Percentiles rank a stretch among this genome's conserved stretches.
These are phyloP conservation scores for Rasamsonia emersonii DNA, from an alignment of 2,329 filamentous ascomycete species.

Conservation along the genomic window DNA sequence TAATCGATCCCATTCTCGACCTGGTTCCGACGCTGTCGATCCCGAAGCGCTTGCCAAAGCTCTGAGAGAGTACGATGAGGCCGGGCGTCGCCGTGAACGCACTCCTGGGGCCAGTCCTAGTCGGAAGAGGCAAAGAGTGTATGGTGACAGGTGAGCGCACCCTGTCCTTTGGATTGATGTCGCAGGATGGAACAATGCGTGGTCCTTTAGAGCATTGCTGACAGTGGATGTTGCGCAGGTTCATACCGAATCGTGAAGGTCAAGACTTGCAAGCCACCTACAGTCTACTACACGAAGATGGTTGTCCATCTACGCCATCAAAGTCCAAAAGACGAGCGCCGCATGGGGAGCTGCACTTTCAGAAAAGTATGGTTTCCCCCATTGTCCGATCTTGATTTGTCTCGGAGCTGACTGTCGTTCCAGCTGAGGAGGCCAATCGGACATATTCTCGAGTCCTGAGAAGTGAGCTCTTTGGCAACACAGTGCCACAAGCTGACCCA, in stretches of 20 bases:
- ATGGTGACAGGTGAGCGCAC: conserved; percentile 50
- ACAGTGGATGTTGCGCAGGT: conserved; percentile 56
- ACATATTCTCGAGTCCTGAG: conserved; percentile 84
- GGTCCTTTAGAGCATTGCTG: conserved; percentile 6
- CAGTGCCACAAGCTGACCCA: conserved; percentile 71
- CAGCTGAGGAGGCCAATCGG: conserved; percentile 86
- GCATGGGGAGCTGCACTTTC: conserved; percentile 86
- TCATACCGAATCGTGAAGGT: conserved; percentile 88
- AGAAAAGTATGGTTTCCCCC: conserved; percentile 59
- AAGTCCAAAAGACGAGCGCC: conserved; percentile 75
- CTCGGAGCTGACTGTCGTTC: conserved; percentile 10
- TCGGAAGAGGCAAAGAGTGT: conserved; percentile 59
- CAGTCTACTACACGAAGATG: conserved; percentile 83
- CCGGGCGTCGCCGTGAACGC: conserved; percentile 49
- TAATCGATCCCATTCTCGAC: conserved; percentile 18
- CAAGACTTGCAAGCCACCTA: conserved; percentile 92
- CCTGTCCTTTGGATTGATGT: neutral
- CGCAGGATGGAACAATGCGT: neutral
- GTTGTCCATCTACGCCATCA: conserved; percentile 83
- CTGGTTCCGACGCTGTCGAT: conserved; percentile 47
- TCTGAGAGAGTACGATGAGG: conserved; percentile 53
- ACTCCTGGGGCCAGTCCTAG: conserved; percentile 59
- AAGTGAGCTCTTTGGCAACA: conserved; percentile 84
- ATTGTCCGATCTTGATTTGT: conserved; percentile 6
- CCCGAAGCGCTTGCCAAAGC: conserved; percentile 52